Evolutionary conservation across 2,329 filamentous ascomycete species (phyloP), one percentile per base, ranked within the genome.

Genomic region (Fusarium goolgardi): DNA sequence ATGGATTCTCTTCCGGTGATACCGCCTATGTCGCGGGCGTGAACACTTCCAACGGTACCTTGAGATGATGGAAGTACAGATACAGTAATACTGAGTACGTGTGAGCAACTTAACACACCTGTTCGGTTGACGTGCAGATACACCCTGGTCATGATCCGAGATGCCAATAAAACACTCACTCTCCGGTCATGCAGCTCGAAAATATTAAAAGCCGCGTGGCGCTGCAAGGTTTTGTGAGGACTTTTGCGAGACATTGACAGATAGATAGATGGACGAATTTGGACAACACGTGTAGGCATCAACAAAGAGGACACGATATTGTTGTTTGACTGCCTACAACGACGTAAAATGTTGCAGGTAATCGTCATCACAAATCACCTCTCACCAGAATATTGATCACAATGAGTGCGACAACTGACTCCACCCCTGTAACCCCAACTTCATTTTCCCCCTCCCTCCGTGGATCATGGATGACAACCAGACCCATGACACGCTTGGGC

Each of bases 161-260:
- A 35, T 55, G 59, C 37, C 41, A 45, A 31, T 55, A 62, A 62
- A 63, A 12, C 31, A 35, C 58, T 63, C 41, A 58, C 37, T 51
- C 37, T 51, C 37, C 34, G 31, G 41, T 53, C 21, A 49, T 51
- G 60, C 51, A 56, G 49, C 53, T 65, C 51, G 56, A 69, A 56
- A 69, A 66, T 55, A 46, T 60, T 35, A 67, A 52, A 53, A 57
- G 61, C 58, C 58, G 62, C 63, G 71, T 73, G 71, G 71, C 71
- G 69, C 37, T 71, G 55, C 71, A 73, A 69, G 71, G 63, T 73
- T 73, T 69, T 71, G 44, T 41, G 52, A 58, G 70, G 63, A 44
- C 64, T 61, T 68, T 67, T 71, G 44, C 32, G 16, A 55, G 37
- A 52, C 16, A 23, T 27, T 51, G 16, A 44, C 25, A 45, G 37